Percentiles rank a stretch among this genome's conserved stretches.
Conservation (phyloP, 2,329 filamentous ascomycete species). For the Dryadomyces quercivorus region DNA sequence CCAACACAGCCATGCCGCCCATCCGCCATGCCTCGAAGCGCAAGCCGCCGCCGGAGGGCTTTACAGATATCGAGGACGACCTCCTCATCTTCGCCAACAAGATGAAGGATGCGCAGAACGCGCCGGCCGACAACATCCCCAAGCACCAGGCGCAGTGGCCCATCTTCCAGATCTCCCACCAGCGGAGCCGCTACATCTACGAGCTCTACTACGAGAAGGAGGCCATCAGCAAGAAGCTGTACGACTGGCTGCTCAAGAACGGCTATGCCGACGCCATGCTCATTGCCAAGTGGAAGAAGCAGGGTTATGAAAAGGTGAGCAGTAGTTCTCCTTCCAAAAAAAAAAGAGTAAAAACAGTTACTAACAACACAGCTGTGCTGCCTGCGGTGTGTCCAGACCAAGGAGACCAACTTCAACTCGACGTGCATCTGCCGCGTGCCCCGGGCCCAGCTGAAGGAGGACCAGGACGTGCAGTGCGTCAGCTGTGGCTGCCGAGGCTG, state of each 20-base stretch:
- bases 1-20: constrained; percentile 52
- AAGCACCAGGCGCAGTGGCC: constrained; percentile 93
- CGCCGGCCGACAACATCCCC: constrained; percentile 63
- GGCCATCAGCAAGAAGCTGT: constrained; percentile 81
- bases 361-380: constrained; percentile 63
- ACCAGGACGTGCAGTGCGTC: constrained; percentile 84
- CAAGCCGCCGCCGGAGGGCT: constrained; percentile 76
- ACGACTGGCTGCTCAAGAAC: constrained; percentile 96
- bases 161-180: constrained; percentile 93
- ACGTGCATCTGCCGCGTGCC: constrained; percentile 97
- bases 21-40: constrained; percentile 63
- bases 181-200: constrained; percentile 86
- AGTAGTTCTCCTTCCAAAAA: no score
- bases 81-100: constrained; percentile 78
- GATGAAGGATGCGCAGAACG: constrained; percentile 92
- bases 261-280: constrained; percentile 88
- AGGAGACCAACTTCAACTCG: constrained; percentile 97
- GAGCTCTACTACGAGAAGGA: constrained; percentile 97
- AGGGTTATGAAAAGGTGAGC: constrained; percentile 88
- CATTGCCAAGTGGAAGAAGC: constrained; percentile 99
- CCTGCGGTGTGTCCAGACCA: constrained; percentile 93
- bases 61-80: constrained; percentile 78
- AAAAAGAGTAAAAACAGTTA: no score
- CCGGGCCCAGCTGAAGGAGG: constrained; percentile 76
- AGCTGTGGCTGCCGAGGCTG: constrained; percentile 91